Evolutionary conservation across 2,329 filamentous ascomycete genomes (phyloP).

Genomic region (Alternaria sp.): DNA sequence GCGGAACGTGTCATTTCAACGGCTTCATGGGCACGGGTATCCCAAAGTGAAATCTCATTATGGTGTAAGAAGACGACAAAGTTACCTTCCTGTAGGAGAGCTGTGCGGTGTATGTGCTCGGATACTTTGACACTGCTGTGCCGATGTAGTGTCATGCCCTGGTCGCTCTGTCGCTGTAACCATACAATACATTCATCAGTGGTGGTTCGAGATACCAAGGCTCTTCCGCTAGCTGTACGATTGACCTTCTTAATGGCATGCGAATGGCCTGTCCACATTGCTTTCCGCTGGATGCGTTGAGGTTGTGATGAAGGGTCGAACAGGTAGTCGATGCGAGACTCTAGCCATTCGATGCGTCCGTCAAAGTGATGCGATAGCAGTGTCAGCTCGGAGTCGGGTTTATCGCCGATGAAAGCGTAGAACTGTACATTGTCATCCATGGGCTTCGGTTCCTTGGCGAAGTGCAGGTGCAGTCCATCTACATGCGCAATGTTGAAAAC

Average conservation of each 20-base stretch:
- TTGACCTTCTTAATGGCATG: slow-evolving; percentile 83
- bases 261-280: slow-evolving; percentile 85
- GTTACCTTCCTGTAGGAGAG: slow-evolving; percentile 76
- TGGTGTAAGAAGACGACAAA: slow-evolving; percentile 84
- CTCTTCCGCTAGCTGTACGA: slow-evolving; percentile 80
- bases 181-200: slow-evolving; percentile 84
- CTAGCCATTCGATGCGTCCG: slow-evolving; percentile 82
- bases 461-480: slow-evolving; percentile 61
- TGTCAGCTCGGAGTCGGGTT: slow-evolving; percentile 69
- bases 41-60: slow-evolving; percentile 77
- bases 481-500: slow-evolving; percentile 89
- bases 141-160: slow-evolving; percentile 65
- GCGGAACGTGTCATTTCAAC: slow-evolving; percentile 65
- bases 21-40: slow-evolving; percentile 70
- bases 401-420: slow-evolving; percentile 73
- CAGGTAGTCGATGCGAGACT: slow-evolving; percentile 78
- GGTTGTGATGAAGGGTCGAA: slow-evolving; percentile 73
- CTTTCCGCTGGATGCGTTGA: slow-evolving; percentile 67
- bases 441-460: slow-evolving; percentile 44
- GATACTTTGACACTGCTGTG: slow-evolving; percentile 73
- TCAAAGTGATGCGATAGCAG: slow-evolving; percentile 85
- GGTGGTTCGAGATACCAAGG: slow-evolving; percentile 81
- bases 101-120: slow-evolving; percentile 81
- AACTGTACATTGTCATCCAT: slow-evolving; percentile 71
- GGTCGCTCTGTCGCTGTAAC: slow-evolving; percentile 68